Base-by-base conservation (phyloP, 306 rosid genomes). In the Neltuma alba region DNA sequence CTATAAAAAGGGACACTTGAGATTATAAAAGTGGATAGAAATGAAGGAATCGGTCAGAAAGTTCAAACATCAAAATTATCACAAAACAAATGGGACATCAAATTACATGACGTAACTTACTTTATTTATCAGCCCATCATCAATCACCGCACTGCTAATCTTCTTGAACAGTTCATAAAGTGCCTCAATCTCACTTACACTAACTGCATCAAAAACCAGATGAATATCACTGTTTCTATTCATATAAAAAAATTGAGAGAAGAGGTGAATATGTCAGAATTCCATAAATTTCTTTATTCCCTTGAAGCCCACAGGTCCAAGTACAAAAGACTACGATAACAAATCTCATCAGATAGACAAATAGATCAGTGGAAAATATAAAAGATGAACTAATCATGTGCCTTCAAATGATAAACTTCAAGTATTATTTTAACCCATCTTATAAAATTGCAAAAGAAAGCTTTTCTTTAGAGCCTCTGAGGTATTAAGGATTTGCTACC, bases 121-220 rank as follows among this genome's bases (percentile, higher is more conserved):
- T 92, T 93, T 93, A 78, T 87, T 89, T 76, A 93, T 91, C 34
- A 93, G 83, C 68, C 97, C 97, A 63, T 93, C 92, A 15, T 93
- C 97, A 71, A 80, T 72, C 74, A 93, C 86, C 67, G 88, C 80
- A 81, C 94, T 87, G 67, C 94, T 93, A 55, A 93, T 91, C 85
- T 89, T 93, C 87, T 91, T 93, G 77, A 87, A 93, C 37, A 93
- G 81, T 84, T 93, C 97, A 70, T 93, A 93, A 41, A 93, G 77
- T 4, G 96, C 97, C 85, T 93, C 97, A 71, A 93, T 81, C 82
- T 93, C 97, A 84, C 96, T 93, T 70, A 93, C 92, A 74, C 86
- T 93, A 86, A 93, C 97, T 93, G 92, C 89, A 85, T 75, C 65
- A 10, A 37, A 41, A 62, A n/a, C 0, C 76, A 77, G 61, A 76